Conservation (phyloP, 257 asterid species). For the Linderniella brevidens region DNA sequence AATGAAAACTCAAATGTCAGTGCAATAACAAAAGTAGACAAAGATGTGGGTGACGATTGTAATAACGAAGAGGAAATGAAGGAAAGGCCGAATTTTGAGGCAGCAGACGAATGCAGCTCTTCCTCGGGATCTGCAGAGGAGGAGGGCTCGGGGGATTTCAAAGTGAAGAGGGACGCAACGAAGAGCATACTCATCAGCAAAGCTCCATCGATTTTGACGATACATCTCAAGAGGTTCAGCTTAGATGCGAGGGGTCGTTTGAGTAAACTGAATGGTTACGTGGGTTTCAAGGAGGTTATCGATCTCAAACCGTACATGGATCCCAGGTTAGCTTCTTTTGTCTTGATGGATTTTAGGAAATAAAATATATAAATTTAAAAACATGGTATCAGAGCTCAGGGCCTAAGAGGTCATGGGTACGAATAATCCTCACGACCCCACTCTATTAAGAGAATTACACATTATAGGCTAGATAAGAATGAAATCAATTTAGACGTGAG, state of each 20-base stretch:
- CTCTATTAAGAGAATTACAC: no score
- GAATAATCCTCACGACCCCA: no score
- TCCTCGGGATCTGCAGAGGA: no score
- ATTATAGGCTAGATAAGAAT: no score
- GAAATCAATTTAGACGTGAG: no score
- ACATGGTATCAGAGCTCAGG: no score
- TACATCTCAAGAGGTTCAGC: constrained; percentile 79
- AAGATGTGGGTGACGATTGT: constrained; percentile 16
- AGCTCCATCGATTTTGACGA: constrained; percentile 67
- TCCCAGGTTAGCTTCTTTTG: constrained; percentile 34
- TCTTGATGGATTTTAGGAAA: no score
- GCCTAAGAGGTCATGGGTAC: no score
- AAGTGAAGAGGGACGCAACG: constrained; percentile 82
- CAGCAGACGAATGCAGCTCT: no score
- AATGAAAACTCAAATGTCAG: no score
- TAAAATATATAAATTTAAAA: no score
- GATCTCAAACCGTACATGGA: constrained; percentile 60
- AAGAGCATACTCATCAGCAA: constrained; percentile 54
- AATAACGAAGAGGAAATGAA: constrained; percentile 13
- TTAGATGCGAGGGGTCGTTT: constrained; percentile 78
- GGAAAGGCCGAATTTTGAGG: no score
- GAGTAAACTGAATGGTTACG: constrained; percentile 80
- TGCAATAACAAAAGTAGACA: constrained; percentile 1
- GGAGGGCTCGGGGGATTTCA: constrained; percentile 23
- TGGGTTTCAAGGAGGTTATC: constrained; percentile 43